Percentiles rank a stretch among this genome's conserved stretches.
Conservation (phyloP, 2,329 filamentous ascomycete species). For the Penicillium hesseltinei region DNA sequence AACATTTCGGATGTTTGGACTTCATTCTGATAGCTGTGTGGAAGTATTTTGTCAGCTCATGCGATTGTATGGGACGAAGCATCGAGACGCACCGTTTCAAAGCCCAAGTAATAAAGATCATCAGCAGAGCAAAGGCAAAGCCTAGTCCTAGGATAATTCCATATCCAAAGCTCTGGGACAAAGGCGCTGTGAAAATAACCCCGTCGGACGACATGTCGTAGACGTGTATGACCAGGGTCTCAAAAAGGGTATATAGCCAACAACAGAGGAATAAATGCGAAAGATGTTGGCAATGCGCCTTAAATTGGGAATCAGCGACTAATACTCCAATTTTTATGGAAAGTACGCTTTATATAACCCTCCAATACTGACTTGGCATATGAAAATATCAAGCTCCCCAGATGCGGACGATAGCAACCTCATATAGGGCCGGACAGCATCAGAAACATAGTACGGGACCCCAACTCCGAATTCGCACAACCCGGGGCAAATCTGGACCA, state of each 20-base stretch:
- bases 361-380: not conserved
- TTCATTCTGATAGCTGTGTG: slow-evolving; percentile 61
- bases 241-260: not conserved
- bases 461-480: slow-evolving; percentile 25
- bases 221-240: not conserved
- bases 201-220: slow-evolving; percentile 19
- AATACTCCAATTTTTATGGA: not conserved
- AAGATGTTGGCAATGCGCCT: not conserved
- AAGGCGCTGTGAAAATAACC: slow-evolving; percentile 33
- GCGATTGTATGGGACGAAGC: not conserved
- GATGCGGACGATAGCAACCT: not conserved
- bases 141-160: slow-evolving; percentile 74
- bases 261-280: not conserved
- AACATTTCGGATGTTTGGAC: slow-evolving; percentile 91
- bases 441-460: not conserved
- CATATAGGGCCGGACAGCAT: not conserved
- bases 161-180: slow-evolving; percentile 67
- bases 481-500: not conserved
- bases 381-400: not conserved
- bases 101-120: slow-evolving; percentile 71
- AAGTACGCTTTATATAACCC: not conserved
- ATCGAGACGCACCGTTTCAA: slow-evolving; percentile 54
- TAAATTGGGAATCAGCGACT: not conserved
- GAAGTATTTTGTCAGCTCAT: not conserved
- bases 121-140: slow-evolving; percentile 70